Evolutionary conservation across 805 yeast species (phyloP), one percentile per base, ranked within the genome.

Genomic region (Lipomyces chichibuensis): DNA sequence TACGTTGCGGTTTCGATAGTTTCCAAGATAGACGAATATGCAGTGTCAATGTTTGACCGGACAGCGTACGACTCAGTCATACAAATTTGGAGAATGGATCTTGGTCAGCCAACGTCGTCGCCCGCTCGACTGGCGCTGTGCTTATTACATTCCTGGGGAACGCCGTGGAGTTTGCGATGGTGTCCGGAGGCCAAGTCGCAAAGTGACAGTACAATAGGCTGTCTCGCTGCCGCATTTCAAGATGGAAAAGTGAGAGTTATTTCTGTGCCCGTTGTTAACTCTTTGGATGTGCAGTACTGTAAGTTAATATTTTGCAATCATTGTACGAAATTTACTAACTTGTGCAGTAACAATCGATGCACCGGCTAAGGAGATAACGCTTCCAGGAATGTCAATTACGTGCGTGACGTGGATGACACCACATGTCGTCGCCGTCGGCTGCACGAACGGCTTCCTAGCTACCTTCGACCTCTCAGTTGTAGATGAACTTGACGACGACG

Each of bases 211-310:
- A 54, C 35, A 8, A 37, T 58, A 14, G 68, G 68, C 2, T 43
- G 52, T 2, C 56, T 71, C 9, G 65, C 69, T 3, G 69, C 63
- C 7, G 69, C 59, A 32, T 71, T 58, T 33, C 59, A 43, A n/a
- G 73, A 70, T 43, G 73, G 73, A 39, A 62, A 35, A n/a, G 71
- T 69, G 14, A 52, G 64, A 17, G 46, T 71, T 17, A 29, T 71
- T 4, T 39, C 57, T 1, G 60, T 68, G 20, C 63, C 66, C 14
- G 39, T n/a, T 25, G 29, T 23, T 20, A 32, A 32, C 35, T 25
- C 52, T 37, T 23, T 1, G 51, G 14, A 57, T 6, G 56, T 32
- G 39, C 25, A 27, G 13, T 59, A 60, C 32, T 25, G 64, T 37
- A n/a, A 14, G 62, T 29, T 23, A 11, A 11, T 29, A 43, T 43